Percentiles rank a stretch among this genome's conserved stretches.
These are phyloP conservation scores for Colletotrichum tofieldiae DNA, from an alignment of 2,329 filamentous ascomycete genomes.

Conservation along the genomic window DNA sequence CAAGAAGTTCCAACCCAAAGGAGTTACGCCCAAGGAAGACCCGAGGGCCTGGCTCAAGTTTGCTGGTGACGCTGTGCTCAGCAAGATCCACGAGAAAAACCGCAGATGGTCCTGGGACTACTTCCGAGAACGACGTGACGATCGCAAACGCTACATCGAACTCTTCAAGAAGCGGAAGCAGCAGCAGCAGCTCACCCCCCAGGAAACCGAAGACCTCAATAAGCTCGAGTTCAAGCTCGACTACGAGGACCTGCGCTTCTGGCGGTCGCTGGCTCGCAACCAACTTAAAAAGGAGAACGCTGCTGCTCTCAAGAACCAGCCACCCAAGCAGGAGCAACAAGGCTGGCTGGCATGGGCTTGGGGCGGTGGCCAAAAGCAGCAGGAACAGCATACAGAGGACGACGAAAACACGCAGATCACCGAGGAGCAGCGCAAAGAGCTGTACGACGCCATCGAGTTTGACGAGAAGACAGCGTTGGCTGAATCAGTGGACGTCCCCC, in stretches of 20 bases:
- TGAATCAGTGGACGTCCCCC: slow-evolving; percentile 89
- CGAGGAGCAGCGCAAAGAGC: slow-evolving; percentile 94
- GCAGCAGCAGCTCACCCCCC: slow-evolving; percentile 77
- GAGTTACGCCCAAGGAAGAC: slow-evolving; percentile 85
- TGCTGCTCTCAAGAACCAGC: slow-evolving; percentile 81
- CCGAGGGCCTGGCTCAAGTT: slow-evolving; percentile 94
- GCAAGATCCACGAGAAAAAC: slow-evolving; percentile 96
- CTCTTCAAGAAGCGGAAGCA: slow-evolving; percentile 96
- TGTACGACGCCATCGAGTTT: slow-evolving; percentile 98
- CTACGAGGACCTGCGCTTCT: slow-evolving; percentile 98
- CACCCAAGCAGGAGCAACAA: slow-evolving; percentile 75
- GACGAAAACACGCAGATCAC: slow-evolving; percentile 89
- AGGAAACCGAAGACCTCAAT: slow-evolving; percentile 81
- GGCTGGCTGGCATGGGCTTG: slow-evolving; percentile 95
- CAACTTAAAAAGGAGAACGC: slow-evolving; percentile 96
- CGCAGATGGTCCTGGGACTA: slow-evolving; percentile 96
- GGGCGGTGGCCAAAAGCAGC: slow-evolving; percentile 76
- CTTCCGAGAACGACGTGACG: slow-evolving; percentile 92
- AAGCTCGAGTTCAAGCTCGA: slow-evolving; percentile 87
- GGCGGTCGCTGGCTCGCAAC: slow-evolving; percentile 93
- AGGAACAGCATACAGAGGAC: slow-evolving; percentile 72
- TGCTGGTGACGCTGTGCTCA: slow-evolving; percentile 88
- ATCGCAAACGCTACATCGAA: slow-evolving; percentile 89
- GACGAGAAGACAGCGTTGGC: slow-evolving; percentile 94
- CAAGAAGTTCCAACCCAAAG: slow-evolving; percentile 91